Conservation (phyloP, 768 basidiomycete species). For the Thelephora ganbajun region DNA sequence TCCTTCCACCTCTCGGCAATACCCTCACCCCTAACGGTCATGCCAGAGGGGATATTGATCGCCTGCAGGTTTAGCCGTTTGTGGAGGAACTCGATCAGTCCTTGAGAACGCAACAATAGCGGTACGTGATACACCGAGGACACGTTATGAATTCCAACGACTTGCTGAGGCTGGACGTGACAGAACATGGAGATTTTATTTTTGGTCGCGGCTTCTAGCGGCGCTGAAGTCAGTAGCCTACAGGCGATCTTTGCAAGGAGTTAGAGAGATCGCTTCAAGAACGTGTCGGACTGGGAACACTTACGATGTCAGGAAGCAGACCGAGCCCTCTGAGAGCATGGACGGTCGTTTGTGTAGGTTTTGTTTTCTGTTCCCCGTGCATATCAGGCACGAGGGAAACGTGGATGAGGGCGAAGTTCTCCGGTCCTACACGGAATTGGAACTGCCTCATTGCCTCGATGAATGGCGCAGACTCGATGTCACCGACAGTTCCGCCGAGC, state of each 20-base stretch:
- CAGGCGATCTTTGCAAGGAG: constrained; percentile 66
- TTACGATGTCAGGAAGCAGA: constrained; percentile 80
- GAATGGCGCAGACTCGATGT: constrained; percentile 97
- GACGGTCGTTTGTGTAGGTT: constrained; percentile 95
- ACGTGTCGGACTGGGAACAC: constrained; percentile 14
- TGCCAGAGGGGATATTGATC: constrained; percentile 38
- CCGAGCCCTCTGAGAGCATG: constrained; percentile 88
- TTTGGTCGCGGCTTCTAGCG: constrained; percentile 76
- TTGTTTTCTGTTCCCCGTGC: constrained; percentile 98
- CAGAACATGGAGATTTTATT: constrained; percentile 99
- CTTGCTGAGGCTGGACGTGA: constrained; percentile 80
- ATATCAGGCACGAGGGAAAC: constrained; percentile 98
- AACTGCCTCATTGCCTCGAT: constrained; percentile 99
- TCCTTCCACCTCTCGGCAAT: constrained; percentile 72
- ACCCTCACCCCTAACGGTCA: constrained; percentile 45
- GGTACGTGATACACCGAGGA: constrained; percentile 97
- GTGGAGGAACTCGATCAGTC: constrained; percentile 74
- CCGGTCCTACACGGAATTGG: constrained; percentile 93
- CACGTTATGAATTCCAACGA: constrained; percentile 92
- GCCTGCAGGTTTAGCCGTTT: constrained; percentile 65
- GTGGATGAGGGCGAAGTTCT: constrained; percentile 94
- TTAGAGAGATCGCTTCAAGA: neutral
- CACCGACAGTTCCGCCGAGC: constrained; percentile 97
- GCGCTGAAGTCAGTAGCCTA: constrained; percentile 65
- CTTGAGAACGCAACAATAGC: constrained; percentile 80